A percentile compares a stretch with the other conserved stretches of the same genome.
Conservation (phyloP, 2,329 filamentous ascomycete genomes). For the Torrubiella hemipterigena region DNA sequence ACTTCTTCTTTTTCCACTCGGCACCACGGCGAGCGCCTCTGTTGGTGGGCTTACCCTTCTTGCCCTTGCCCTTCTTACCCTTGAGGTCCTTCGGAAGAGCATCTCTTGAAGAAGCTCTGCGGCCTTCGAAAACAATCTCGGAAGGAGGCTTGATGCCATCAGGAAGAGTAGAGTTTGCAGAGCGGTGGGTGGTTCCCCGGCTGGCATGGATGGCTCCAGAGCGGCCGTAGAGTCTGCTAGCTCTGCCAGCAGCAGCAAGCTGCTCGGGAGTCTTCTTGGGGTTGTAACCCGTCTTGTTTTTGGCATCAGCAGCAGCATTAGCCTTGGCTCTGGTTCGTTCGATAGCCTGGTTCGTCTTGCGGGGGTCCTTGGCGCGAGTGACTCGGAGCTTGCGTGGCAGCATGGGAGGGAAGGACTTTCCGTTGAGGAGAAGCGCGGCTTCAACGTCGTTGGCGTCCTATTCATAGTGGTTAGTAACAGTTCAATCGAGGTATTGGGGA, state of each 20-base stretch:
- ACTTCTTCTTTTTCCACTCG: conserved; percentile 32
- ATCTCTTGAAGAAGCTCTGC: conserved; percentile 56
- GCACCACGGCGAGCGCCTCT: conserved; percentile 26
- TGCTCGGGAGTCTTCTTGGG: conserved; percentile 60
- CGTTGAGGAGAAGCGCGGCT: conserved; percentile 75
- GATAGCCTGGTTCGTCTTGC: conserved; percentile 42
- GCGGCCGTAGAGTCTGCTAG: conserved; percentile 60
- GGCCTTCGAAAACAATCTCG: conserved; percentile 69
- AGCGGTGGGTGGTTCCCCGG: too few relatives aligned
- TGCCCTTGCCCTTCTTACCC: conserved; percentile 41
- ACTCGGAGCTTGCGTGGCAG: conserved; percentile 83
- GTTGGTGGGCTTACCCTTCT: conserved; percentile 24
- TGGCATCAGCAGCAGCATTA: conserved; percentile 22
- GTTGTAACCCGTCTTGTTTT: conserved; percentile 40
- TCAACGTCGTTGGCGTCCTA: conserved; percentile 79
- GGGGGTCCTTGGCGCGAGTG: conserved; percentile 66
- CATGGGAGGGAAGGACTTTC: conserved; percentile 88
- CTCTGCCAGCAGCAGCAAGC: conserved; percentile 61
- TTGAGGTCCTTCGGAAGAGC: conserved; percentile 51
- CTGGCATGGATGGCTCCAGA: conserved; percentile 37
- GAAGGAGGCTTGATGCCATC: conserved; percentile 46
- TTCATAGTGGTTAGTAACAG: conserved; percentile 8
- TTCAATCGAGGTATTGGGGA: conserved; percentile 7
- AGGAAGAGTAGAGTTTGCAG: too few relatives aligned
- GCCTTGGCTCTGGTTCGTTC: conserved; percentile 17